Evolutionary conservation across 2,329 filamentous ascomycete species (phyloP), one percentile per base, ranked within the genome.

Genomic region (Arthroderma sp.): DNA sequence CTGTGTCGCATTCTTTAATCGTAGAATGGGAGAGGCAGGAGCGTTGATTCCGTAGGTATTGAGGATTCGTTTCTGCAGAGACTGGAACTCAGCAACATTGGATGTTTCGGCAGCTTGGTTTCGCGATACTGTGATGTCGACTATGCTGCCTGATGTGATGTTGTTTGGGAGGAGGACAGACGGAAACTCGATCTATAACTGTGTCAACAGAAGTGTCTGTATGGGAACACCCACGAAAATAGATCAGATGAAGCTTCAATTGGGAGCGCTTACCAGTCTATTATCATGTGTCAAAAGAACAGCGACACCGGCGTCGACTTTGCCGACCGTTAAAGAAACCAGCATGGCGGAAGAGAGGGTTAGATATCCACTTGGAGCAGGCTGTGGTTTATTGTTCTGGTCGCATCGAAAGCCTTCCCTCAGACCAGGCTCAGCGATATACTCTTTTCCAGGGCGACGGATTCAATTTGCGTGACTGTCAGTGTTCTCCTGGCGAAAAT

Each of bases 301-400:
- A 41, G 91, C 94, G 61, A 98, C 89, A 67, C 91, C 91, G 58
- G 91, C 91, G 68, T 98, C 91, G 68, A 98, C 91, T 72, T 98
- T 98, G 73, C 91, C 91, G 67, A 98, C 91, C 42, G 89, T 96
- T 62, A 98, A 76, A 54, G 91, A 96, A 68, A 98, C 85, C 60
- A 96, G 76, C 91, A 98, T 96, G 42, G 62, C 74, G 53, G 36
- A 29, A 31, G n/a, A 29, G 10, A 27, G 15, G 15, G 15, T 22
- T 22, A 22, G 15, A 22, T 22, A 22, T 22, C 15, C 15, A 22
- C 15, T 22, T 1, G 15, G 15, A 22, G 15, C 15, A 22, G 15
- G 15, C 15, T 22, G 15, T 22, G 15, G 15, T 22, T 22, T 22
- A 22, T 22, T 3, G 15, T 22, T 22, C 15, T 22, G 15, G 15